These are phyloP conservation scores for Fraxinus velutina DNA, from an alignment of 305 asterid species.

Conservation along the genomic window DNA sequence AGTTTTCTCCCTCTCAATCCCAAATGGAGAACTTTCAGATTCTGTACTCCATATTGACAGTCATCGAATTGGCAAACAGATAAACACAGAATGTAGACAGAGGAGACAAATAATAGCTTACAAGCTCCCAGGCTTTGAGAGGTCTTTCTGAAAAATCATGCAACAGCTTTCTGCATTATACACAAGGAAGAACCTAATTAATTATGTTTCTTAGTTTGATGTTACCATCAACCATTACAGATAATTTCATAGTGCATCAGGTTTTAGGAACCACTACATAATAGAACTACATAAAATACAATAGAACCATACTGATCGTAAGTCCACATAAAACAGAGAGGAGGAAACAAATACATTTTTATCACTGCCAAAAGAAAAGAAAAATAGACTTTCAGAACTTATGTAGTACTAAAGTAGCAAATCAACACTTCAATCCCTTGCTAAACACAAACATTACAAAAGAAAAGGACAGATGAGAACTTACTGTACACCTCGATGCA, in stretches of 20 bases:
- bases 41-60: not conserved
- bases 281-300: not conserved
- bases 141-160: constrained; percentile 33
- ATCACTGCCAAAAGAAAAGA: not conserved
- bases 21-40: not conserved
- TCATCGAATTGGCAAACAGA: not conserved
- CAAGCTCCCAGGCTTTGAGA: constrained; percentile 83
- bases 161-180: constrained; percentile 47
- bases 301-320: not conserved
- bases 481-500: constrained; percentile 75
- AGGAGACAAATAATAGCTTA: constrained; percentile 37
- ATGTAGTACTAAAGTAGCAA: not conserved
- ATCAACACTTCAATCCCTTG: not conserved
- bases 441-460: not conserved
- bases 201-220: not conserved
- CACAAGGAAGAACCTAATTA: constrained; percentile 15
- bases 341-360: not conserved
- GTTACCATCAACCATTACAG: constrained; percentile 11
- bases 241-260: not conserved
- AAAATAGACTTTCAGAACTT: not conserved
- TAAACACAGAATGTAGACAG: not conserved
- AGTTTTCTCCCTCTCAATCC: not conserved
- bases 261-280: not conserved
- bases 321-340: not conserved
- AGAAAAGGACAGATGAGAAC: constrained; percentile 23